Conservation (phyloP, 306 rosid species). For the Medicago lupulina region DNA sequence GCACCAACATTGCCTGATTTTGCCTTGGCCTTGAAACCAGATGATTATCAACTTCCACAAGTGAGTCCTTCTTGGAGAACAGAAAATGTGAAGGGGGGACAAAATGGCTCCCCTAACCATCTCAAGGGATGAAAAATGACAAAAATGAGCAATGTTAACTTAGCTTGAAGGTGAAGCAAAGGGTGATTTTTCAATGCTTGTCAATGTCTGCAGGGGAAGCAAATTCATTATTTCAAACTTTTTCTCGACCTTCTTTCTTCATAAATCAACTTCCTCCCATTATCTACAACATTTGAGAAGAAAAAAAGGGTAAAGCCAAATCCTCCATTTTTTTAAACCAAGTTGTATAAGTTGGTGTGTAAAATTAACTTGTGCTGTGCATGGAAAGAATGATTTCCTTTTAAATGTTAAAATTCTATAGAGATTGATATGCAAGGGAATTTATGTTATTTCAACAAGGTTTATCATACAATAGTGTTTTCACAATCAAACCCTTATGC, state of each 20-base stretch:
- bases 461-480: conserved; percentile 9
- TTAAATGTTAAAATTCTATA: conserved; percentile 26
- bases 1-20: conserved; percentile 98
- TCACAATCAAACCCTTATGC: too few species aligned
- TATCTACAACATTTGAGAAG: conserved; percentile 37
- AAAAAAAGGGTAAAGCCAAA: conserved; percentile 24
- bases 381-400: conserved; percentile 39
- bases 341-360: conserved; percentile 46
- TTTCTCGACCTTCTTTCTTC: conserved; percentile 26
- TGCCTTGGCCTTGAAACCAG: conserved; percentile 94
- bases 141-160: conserved; percentile 39
- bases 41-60: conserved; percentile 91
- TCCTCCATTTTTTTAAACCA: conserved; percentile 43
- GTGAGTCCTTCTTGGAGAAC: conserved; percentile 77
- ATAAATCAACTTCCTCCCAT: conserved; percentile 27
- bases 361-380: conserved; percentile 43
- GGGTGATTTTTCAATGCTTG: conserved; percentile 53
- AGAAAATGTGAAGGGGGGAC: conserved; percentile 65
- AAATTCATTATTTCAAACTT: conserved; percentile 23
- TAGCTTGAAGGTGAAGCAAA: conserved; percentile 43
- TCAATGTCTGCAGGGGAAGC: conserved; percentile 44
- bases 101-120: conserved; percentile 53
- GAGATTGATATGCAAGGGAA: conserved; percentile 24
- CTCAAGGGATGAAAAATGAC: conserved; percentile 50
- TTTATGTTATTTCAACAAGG: conserved; percentile 29